Evolutionary conservation across 2,329 filamentous ascomycete species (phyloP), one percentile per base, ranked within the genome.

Genomic region (Colletotrichum zoysiae): DNA sequence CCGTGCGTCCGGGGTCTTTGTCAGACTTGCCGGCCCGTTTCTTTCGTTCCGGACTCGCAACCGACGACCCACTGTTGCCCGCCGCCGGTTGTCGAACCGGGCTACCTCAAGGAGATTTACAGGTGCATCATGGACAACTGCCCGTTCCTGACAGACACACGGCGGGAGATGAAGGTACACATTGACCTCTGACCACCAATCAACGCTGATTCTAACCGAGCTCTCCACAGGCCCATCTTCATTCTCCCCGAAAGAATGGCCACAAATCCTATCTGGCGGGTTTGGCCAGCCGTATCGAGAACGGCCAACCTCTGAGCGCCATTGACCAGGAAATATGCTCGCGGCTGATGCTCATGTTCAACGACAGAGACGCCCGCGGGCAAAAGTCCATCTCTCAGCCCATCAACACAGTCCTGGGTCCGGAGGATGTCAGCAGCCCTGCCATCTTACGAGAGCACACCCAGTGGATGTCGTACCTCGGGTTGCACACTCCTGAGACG

Each of bases 301-400:
- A 71, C 12, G 63, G 66, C 9, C 67, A 69, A 20, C n/a, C 33
- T n/a, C 67, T 74, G 26, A 66, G 63, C 46, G 71, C 67, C 20
- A 57, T 70, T 18, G 73, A 74, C 46, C 67, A 67, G 55, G 62
- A 65, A n/a, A 51, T 74, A 16, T 53, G 51, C 18, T 65, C 67
- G 8, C 71, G 67, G n/a, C 56, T 73, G 44, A 74, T 74, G 71
- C 64, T 61, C 35, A 70, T 71, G 63, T 74, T 74, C 65, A 71
- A 74, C 51, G 71, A 71, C 42, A 62, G 67, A 5, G 73, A 73
- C 51, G 64, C 63, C 42, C 66, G 71, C 4, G 73, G 73, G 8
- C 71, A 73, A 23, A 63, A 63, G 40, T 67, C 67, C 18, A 70
- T 74, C 33, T 73, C 73, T 2, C 60, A 67, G 35, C 67, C 73